Conservation (phyloP, 2,329 filamentous ascomycete species). For the Hypoxylon sp. region DNA sequence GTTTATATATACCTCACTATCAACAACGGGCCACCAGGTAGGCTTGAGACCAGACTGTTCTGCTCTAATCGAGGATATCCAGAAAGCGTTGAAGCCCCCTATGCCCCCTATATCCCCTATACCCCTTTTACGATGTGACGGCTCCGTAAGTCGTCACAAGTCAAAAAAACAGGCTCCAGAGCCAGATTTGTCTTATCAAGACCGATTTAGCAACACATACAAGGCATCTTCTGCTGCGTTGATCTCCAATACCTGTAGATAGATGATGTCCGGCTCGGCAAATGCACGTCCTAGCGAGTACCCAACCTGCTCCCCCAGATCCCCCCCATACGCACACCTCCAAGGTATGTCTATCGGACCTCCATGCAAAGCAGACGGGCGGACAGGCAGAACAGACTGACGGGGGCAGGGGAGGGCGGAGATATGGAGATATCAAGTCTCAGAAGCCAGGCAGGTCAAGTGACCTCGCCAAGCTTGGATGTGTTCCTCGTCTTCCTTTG, state of each 20-base stretch:
- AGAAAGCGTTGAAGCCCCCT: too few species aligned
- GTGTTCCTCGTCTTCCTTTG: slow-evolving; percentile 16
- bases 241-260: slow-evolving; percentile 30
- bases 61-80: too few species aligned
- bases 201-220: slow-evolving; percentile 23
- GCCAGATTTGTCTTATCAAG: slow-evolving; percentile 30
- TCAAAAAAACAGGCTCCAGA: slow-evolving; percentile 19
- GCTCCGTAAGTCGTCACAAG: slow-evolving; percentile 14
- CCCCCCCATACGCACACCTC: too few species aligned
- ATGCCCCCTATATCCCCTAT: too few species aligned
- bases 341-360: background rate
- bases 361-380: background rate
- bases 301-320: slow-evolving; percentile 12
- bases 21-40: too few species aligned
- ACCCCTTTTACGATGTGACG: slow-evolving; percentile 5
- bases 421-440: slow-evolving; percentile 20
- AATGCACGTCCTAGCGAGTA: too few species aligned
- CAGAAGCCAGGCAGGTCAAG: slow-evolving; percentile 29
- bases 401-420: background rate
- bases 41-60: too few species aligned
- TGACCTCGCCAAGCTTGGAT: slow-evolving; percentile 26
- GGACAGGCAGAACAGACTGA: too few species aligned
- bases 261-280: slow-evolving; percentile 30
- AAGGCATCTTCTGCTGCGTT: slow-evolving; percentile 16
- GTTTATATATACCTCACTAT: too few species aligned